Evolutionary conservation across 768 basidiomycete genomes (phyloP).

Genomic region (Pisolithus microcarpus): DNA sequence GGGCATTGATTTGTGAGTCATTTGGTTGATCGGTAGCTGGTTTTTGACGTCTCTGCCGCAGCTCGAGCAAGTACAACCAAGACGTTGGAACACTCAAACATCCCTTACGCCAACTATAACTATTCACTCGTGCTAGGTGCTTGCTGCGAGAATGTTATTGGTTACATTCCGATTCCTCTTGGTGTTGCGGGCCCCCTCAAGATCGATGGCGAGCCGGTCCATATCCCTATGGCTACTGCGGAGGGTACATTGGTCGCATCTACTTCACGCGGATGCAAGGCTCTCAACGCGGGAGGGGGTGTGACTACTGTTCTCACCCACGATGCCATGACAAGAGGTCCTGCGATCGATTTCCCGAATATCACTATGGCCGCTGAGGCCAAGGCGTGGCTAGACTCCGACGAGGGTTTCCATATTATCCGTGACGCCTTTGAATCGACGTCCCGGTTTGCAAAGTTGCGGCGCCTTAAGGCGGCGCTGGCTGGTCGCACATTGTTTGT

Average conservation of each 20-base stretch:
- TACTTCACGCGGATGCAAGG: constrained; percentile 95
- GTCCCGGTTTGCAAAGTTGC: constrained; percentile 84
- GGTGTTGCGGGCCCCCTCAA: constrained; percentile 94
- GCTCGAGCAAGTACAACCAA: constrained; percentile 81
- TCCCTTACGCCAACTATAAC: constrained; percentile 84
- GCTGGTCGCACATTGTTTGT: constrained; percentile 92
- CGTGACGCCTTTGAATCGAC: constrained; percentile 93
- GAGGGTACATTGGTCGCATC: constrained; percentile 98
- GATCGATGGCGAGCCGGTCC: constrained; percentile 77
- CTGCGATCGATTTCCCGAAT: constrained; percentile 92
- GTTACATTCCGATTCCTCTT: constrained; percentile 92
- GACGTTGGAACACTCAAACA: constrained; percentile 73
- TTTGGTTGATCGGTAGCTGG: constrained; percentile 1
- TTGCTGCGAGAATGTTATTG: constrained; percentile 98
- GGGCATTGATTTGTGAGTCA: constrained; percentile 83
- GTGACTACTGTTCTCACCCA: constrained; percentile 90
- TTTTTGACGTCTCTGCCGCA: constrained; percentile 20
- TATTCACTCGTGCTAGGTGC: constrained; percentile 92
- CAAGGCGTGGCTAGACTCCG: constrained; percentile 80
- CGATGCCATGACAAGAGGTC: constrained; percentile 97
- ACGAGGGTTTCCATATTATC: constrained; percentile 68
- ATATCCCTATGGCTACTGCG: constrained; percentile 99
- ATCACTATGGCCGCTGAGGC: constrained; percentile 75
- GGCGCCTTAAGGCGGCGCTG: constrained; percentile 78
- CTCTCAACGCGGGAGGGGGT: constrained; percentile 92